Evolutionary conservation across 192 early-diverging fungal genomes (phyloP).

Genomic region (Spinellus fusiger): DNA sequence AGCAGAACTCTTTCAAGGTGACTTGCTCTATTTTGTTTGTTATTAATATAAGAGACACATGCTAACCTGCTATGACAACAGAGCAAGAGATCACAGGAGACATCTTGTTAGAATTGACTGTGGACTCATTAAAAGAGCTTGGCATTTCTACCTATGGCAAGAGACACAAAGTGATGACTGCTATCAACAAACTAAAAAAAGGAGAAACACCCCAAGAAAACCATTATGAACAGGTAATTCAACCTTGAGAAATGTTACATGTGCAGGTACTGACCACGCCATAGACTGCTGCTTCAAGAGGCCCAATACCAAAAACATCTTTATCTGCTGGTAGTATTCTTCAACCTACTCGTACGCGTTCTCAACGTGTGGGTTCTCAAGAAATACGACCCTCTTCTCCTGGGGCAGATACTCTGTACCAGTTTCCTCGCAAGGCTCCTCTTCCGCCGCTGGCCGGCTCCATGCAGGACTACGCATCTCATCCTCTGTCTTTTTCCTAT

Average conservation of each 20-base stretch:
- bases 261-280: not conserved
- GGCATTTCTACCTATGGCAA: conserved; percentile 59
- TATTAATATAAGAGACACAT: not conserved
- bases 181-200: conserved; percentile 46
- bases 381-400: not conserved
- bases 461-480: not conserved
- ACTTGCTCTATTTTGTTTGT: not conserved
- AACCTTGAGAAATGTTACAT: too few relatives aligned
- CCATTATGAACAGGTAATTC: conserved; percentile 3
- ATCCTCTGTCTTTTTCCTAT: not conserved
- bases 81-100: conserved; percentile 67
- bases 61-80: conserved; percentile 6
- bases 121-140: conserved; percentile 60
- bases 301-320: conserved; percentile 3
- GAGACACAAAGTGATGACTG: conserved; percentile 60
- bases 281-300: too few relatives aligned
- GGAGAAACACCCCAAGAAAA: conserved; percentile 31
- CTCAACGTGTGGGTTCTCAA: conserved; percentile 7
- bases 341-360: not conserved
- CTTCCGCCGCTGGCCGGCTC: conserved; percentile 9
- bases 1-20: conserved; percentile 46
- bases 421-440: conserved; percentile 29
- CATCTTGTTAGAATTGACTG: conserved; percentile 52
- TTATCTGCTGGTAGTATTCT: conserved; percentile 7
- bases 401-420: conserved; percentile 10